A percentile compares a stretch with the other conserved stretches of the same genome.
phyloP scores from a whole-genome alignment of 2,329 filamentous ascomycete genomes.

The Pyricularia grisea region DNA sequence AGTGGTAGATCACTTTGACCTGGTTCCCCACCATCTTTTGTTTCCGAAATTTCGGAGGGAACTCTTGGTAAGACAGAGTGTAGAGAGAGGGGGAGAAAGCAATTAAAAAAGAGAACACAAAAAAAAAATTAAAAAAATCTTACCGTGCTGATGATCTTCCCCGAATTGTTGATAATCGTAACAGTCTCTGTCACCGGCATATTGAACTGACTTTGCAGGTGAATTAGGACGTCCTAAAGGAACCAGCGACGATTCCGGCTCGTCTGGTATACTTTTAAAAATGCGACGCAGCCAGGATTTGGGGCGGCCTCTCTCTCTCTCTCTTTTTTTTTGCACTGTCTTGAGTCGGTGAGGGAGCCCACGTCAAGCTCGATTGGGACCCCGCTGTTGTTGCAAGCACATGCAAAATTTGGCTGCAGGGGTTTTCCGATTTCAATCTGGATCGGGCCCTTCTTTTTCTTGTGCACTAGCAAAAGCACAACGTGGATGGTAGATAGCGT shows the following conservation, averaged over 20 bases:
- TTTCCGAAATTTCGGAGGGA: not conserved
- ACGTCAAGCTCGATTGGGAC: not conserved
- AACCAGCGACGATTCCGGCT: not conserved
- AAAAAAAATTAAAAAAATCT: constrained; percentile 21
- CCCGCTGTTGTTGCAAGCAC: not conserved
- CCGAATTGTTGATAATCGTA: constrained; percentile 82
- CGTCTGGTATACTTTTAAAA: not conserved
- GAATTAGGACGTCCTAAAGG: not conserved
- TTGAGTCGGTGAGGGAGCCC: not conserved
- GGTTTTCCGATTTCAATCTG: not conserved
- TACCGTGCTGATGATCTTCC: constrained; percentile 84
- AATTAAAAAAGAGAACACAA: not conserved
- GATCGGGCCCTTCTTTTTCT: not conserved
- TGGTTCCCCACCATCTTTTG: not conserved
- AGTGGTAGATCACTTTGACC: not conserved
- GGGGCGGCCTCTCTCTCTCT: not conserved
- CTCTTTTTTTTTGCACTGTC: not conserved
- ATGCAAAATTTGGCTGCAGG: not conserved
- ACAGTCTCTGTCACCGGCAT: constrained; percentile 59
- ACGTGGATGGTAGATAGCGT: not conserved
- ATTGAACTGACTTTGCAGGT: constrained; percentile 9
- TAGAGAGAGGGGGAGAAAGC: not conserved
- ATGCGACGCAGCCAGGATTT: not conserved
- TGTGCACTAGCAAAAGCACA: not conserved
- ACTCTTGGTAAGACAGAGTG: not conserved